Conservation (phyloP, 306 rosid species). For the cucumber (Cucumis sativus) region DNA sequence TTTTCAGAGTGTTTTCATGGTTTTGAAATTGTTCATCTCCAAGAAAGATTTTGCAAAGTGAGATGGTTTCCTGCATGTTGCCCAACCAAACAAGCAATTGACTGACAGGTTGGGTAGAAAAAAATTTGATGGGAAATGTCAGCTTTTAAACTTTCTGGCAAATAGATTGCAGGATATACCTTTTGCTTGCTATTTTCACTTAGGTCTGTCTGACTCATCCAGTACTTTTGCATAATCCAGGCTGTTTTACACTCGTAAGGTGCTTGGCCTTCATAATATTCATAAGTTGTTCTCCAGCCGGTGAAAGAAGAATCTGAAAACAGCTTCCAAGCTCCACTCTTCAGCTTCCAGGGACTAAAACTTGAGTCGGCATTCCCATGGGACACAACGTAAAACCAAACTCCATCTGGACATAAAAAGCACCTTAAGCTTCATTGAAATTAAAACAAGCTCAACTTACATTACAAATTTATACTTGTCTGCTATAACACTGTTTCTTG, state of each 20-base stretch:
- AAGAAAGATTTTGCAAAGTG: slow-evolving; percentile 19
- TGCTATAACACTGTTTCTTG: neutral
- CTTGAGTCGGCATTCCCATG: slow-evolving; percentile 2
- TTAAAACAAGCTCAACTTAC: neutral
- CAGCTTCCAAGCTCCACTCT: slow-evolving; percentile 8
- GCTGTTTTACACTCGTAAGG: slow-evolving; percentile 11
- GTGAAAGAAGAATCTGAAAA: slow-evolving; percentile 6
- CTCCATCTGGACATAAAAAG: slow-evolving; percentile 8
- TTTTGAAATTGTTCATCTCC: slow-evolving; percentile 1
- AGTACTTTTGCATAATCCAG: slow-evolving; percentile 22
- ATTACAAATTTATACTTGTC: neutral
- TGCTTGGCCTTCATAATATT: slow-evolving; percentile 13
- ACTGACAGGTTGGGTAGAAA: slow-evolving; percentile 14
- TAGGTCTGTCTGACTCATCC: slow-evolving; percentile 7
- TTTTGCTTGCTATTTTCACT: slow-evolving; percentile 3
- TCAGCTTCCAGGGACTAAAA: slow-evolving; percentile 24
- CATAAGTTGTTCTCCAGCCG: slow-evolving; percentile 21
- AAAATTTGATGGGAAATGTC: neutral
- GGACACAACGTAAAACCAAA: slow-evolving; percentile 14
- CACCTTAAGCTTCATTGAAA: neutral
- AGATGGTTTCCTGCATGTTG: slow-evolving; percentile 19
- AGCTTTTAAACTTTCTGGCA: neutral
- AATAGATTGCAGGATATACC: slow-evolving; percentile 14
- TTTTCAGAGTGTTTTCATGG: neutral
- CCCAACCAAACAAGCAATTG: slow-evolving; percentile 24